A percentile compares a stretch with the other conserved stretches of the same genome.
phyloP scores from a whole-genome alignment of 306 rosid genomes.

The Sicyos baderoa region DNA sequence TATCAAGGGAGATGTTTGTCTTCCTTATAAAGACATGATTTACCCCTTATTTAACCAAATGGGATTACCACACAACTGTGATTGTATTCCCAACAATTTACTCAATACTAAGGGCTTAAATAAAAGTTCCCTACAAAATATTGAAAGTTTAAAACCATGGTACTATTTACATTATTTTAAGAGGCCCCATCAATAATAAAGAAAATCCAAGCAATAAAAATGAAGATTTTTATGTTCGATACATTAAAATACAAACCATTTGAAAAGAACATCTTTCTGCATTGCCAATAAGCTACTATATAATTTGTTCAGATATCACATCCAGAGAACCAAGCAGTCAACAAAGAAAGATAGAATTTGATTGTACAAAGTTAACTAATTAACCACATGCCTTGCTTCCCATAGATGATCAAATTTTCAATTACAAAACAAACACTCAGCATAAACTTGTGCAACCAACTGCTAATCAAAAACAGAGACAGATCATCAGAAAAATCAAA shows the following conservation, averaged over 20 bases:
- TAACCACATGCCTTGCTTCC: neutral
- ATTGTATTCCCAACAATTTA: too few relatives aligned
- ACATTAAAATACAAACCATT: neutral
- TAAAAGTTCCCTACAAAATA: neutral
- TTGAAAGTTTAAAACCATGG: neutral
- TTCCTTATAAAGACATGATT: too few relatives aligned
- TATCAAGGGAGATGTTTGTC: too few relatives aligned
- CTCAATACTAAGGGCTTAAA: neutral
- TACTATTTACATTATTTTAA: neutral
- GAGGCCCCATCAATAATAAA: neutral
- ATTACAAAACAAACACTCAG: conserved; percentile 5
- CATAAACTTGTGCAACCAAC: conserved; percentile 10
- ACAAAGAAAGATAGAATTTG: conserved; percentile 14
- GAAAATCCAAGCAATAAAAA: neutral
- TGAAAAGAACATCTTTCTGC: conserved; percentile 7
- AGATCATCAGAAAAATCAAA: conserved; percentile 4
- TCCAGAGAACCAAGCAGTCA: conserved; percentile 8
- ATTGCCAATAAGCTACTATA: conserved; percentile 5
- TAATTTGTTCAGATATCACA: conserved; percentile 9
- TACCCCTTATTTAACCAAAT: too few relatives aligned
- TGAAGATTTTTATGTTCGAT: neutral
- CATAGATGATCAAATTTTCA: conserved; percentile 1
- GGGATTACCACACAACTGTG: too few relatives aligned
- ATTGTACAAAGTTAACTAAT: conserved; percentile 17
- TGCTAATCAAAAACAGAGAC: neutral